Conservation (phyloP, 352 stramenopile genomes). For the Saprolegnia diclina region DNA sequence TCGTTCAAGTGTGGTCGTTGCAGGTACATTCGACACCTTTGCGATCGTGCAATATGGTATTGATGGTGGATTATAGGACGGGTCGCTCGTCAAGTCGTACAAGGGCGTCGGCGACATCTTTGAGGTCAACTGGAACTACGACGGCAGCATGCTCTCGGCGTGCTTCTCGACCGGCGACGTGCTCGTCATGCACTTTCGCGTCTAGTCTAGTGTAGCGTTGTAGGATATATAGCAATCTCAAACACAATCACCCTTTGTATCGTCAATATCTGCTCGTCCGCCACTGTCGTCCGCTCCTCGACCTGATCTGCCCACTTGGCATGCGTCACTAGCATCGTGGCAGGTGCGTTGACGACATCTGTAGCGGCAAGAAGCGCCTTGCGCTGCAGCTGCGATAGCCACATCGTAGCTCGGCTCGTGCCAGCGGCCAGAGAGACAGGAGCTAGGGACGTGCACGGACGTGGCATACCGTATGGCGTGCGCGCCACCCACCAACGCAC, state of each 20-base stretch:
- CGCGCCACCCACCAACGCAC: slow-evolving; percentile 63
- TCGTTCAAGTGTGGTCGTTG: slow-evolving; percentile 97
- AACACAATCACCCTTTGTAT: too few species aligned
- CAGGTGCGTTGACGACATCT: too few species aligned
- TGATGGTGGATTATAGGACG: slow-evolving; percentile 39
- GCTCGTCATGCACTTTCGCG: slow-evolving; percentile 86
- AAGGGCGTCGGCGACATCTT: slow-evolving; percentile 96
- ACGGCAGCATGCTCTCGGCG: slow-evolving; percentile 78
- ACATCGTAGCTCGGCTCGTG: too few species aligned
- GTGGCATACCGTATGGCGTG: slow-evolving; percentile 25
- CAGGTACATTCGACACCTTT: slow-evolving; percentile 80
- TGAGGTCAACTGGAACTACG: slow-evolving; percentile 97
- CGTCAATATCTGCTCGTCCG: too few species aligned
- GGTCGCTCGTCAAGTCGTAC: slow-evolving; percentile 79
- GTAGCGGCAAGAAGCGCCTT: too few species aligned
- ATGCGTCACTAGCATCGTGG: too few species aligned
- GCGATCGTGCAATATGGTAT: slow-evolving; percentile 29
- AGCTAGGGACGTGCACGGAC: background rate
- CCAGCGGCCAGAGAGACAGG: background rate
- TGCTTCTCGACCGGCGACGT: slow-evolving; percentile 83
- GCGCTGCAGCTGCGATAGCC: too few species aligned
- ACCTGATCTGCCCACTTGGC: too few species aligned
- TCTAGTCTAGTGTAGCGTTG: slow-evolving; percentile 49
- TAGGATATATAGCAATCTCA: background rate
- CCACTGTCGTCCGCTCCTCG: too few species aligned